Percentiles rank a stretch among this genome's conserved stretches.
Evolutionary conservation across 2,329 filamentous ascomycete species (phyloP).

Genomic region (Fonsecaea pedrosoi): DNA sequence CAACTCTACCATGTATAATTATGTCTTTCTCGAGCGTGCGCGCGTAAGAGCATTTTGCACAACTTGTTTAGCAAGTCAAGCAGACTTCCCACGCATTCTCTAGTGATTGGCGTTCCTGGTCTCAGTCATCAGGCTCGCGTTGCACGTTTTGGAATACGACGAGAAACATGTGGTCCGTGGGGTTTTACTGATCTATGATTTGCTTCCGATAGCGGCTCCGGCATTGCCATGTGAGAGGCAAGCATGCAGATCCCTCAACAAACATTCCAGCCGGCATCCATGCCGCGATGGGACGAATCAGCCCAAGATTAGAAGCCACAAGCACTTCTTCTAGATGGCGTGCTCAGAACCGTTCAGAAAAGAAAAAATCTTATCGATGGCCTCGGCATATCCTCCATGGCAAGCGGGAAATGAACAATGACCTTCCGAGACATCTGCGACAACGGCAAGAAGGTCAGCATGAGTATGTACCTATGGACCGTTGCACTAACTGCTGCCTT

Average conservation of each 20-base stretch:
- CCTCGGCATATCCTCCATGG: neutral
- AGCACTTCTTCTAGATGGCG: neutral
- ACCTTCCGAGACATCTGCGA: neutral
- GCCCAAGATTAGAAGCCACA: neutral
- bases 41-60: neutral
- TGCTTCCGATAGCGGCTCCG: slow-evolving; percentile 1
- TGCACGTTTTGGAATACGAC: neutral
- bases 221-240: neutral
- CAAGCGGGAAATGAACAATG: neutral
- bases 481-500: neutral
- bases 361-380: neutral
- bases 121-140: no score
- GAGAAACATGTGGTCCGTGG: neutral
- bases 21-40: neutral
- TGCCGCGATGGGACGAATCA: neutral
- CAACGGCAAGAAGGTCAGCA: neutral
- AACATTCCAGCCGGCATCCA: neutral
- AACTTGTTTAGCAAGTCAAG: no score
- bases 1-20: neutral
- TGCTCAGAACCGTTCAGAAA: neutral
- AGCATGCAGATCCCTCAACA: neutral
- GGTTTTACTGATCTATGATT: neutral
- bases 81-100: neutral
- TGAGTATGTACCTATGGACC: neutral
- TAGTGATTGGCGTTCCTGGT: neutral